Percentiles rank a stretch among this genome's conserved stretches.
phyloP scores from a whole-genome alignment of 2,329 filamentous ascomycete genomes.

The Aureobasidium zeae region DNA sequence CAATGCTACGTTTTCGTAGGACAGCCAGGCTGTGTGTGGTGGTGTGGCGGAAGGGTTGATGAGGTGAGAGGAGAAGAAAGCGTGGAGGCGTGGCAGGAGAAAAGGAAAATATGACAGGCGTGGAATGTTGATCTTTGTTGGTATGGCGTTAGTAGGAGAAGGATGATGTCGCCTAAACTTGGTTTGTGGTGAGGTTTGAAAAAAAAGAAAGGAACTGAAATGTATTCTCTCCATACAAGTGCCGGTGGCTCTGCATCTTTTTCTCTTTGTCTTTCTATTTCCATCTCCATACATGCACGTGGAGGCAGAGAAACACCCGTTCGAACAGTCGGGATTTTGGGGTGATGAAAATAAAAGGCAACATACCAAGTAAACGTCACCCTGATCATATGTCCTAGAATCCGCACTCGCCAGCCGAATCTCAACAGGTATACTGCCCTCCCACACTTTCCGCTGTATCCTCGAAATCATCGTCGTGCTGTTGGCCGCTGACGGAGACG shows the following conservation, averaged over 20 bases:
- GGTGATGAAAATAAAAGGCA: too few species aligned
- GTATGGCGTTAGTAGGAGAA: too few species aligned
- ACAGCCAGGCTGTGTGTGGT: slow-evolving; percentile 52
- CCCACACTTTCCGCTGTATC: slow-evolving; percentile 47
- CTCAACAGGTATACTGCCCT: slow-evolving; percentile 50
- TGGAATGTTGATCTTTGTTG: slow-evolving; percentile 47
- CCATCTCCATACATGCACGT: too few species aligned
- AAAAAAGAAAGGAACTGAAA: not conserved
- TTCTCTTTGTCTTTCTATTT: not conserved
- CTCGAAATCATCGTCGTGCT: slow-evolving; percentile 18
- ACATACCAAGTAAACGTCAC: slow-evolving; percentile 50
- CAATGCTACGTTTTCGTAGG: slow-evolving; percentile 57
- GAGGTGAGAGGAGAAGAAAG: slow-evolving; percentile 51
- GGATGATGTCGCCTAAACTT: too few species aligned
- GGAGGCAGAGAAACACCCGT: too few species aligned
- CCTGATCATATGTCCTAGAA: slow-evolving; percentile 51
- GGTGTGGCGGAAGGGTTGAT: slow-evolving; percentile 49
- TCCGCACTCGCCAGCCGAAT: slow-evolving; percentile 51
- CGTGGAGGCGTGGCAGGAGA: slow-evolving; percentile 51
- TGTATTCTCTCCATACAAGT: too few species aligned
- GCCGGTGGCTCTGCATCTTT: not conserved
- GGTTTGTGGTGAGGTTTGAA: too few species aligned
- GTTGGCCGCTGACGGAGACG: too few species aligned
- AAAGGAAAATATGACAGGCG: slow-evolving; percentile 61
- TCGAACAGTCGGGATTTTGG: too few species aligned